phyloP scores from a whole-genome alignment of 177 flowering plant genomes.

The Vitis hybrid region DNA sequence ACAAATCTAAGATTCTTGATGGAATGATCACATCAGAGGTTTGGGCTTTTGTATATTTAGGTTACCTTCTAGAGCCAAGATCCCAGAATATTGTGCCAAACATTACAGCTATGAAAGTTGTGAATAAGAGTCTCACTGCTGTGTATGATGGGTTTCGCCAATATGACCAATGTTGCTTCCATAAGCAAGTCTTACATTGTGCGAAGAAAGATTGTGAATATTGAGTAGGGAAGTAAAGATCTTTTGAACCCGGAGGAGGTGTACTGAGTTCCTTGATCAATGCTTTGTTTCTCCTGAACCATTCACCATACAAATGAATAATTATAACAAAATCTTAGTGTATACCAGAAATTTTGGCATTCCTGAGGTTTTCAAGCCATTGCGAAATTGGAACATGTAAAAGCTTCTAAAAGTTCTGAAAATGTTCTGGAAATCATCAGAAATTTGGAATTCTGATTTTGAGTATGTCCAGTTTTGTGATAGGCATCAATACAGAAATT shows the following conservation, averaged over 20 bases:
- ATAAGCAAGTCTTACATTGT: slow-evolving; percentile 81
- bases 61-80: slow-evolving; percentile 65
- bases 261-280: slow-evolving; percentile 60
- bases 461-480: too few relatives aligned
- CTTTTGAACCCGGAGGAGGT: slow-evolving; percentile 65
- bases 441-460: too few relatives aligned
- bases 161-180: slow-evolving; percentile 86
- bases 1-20: background rate
- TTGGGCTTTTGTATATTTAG: background rate
- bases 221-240: slow-evolving; percentile 59
- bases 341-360: background rate
- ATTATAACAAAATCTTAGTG: background rate
- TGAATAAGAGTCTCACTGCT: slow-evolving; percentile 70
- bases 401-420: too few relatives aligned
- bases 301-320: background rate
- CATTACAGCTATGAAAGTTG: slow-evolving; percentile 60
- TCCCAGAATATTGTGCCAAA: slow-evolving; percentile 87
- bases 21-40: background rate
- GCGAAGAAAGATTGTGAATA: slow-evolving; percentile 69
- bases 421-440: too few relatives aligned
- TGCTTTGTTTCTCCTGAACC: slow-evolving; percentile 74
- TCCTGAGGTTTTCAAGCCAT: too few relatives aligned
- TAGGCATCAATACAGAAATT: too few relatives aligned
- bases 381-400: too few relatives aligned
- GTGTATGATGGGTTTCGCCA: slow-evolving; percentile 87